Evolutionary conservation across 805 yeast genomes (phyloP).

Genomic region (Metschnikowia lochheadii): DNA sequence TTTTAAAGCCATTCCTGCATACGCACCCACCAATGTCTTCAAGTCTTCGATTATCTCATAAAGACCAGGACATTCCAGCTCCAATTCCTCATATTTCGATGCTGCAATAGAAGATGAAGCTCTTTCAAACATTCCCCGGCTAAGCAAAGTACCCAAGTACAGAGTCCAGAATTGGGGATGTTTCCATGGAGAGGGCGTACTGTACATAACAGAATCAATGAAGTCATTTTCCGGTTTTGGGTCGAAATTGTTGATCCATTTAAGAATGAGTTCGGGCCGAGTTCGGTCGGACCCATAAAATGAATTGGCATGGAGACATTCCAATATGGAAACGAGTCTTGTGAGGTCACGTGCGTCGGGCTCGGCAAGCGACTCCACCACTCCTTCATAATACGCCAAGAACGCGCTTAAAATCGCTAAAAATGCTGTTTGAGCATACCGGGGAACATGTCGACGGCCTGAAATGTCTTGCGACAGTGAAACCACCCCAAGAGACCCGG

Average conservation of each 20-base stretch:
- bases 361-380: conserved; percentile 17
- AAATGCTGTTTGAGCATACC: conserved; percentile 24
- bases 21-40: conserved; percentile 34
- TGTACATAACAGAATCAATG: conserved; percentile 44
- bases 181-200: conserved; percentile 41
- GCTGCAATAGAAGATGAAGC: conserved; percentile 47
- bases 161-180: conserved; percentile 61
- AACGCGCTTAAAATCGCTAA: conserved; percentile 15
- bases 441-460: conserved; percentile 6
- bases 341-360: conserved; percentile 23
- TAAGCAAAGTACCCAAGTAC: conserved; percentile 49
- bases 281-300: conserved; percentile 37
- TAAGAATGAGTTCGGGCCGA: conserved; percentile 42
- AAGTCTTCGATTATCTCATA: conserved; percentile 41
- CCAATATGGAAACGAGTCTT: conserved; percentile 49
- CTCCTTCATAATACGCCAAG: conserved; percentile 17
- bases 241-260: conserved; percentile 70
- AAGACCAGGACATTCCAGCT: conserved; percentile 26
- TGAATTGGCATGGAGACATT: conserved; percentile 52
- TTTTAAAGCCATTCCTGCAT: conserved; percentile 37
- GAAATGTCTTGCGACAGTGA: conserved; percentile 16
- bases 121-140: conserved; percentile 59
- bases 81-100: conserved; percentile 41
- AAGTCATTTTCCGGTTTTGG: conserved; percentile 57
- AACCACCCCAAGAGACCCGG: conserved; percentile 32